phyloP scores from a whole-genome alignment of 306 rosid species.

The Potentilla sterilis region DNA sequence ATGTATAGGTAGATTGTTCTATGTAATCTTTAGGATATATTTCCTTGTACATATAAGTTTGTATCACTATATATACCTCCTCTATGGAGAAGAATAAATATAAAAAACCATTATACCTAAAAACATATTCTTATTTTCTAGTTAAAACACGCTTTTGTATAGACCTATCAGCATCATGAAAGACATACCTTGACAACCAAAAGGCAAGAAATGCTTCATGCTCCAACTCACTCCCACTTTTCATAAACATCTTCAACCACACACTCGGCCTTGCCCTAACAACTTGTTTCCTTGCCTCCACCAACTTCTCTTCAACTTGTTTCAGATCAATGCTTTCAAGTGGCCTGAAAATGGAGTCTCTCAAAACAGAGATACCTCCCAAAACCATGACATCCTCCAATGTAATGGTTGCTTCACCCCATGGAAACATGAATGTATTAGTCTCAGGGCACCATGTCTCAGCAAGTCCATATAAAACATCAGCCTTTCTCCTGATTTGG shows the following conservation, averaged over 20 bases:
- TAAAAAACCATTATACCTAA: no score
- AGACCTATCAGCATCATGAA: not conserved
- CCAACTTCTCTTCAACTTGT: not conserved
- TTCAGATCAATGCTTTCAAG: not conserved
- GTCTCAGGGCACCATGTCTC: constrained; percentile 41
- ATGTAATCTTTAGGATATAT: no score
- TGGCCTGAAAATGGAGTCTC: not conserved
- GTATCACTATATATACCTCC: no score
- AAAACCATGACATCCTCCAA: constrained; percentile 45
- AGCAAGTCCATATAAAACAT: constrained; percentile 27
- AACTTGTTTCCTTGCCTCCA: not conserved
- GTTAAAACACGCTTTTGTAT: constrained; percentile 6
- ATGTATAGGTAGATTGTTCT: no score
- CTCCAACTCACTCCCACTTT: constrained; percentile 39
- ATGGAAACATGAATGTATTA: constrained; percentile 39
- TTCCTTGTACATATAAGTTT: no score
- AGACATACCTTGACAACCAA: constrained; percentile 47
- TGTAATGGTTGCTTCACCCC: constrained; percentile 51
- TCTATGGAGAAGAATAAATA: no score
- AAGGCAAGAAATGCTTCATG: constrained; percentile 59
- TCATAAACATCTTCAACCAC: constrained; percentile 31
- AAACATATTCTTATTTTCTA: no score
- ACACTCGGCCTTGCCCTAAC: not conserved
- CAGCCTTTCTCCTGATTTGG: not conserved
- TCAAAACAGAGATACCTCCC: constrained; percentile 14